Base-by-base conservation (phyloP, 768 basidiomycete species). In the Dioszegia crocea region DNA sequence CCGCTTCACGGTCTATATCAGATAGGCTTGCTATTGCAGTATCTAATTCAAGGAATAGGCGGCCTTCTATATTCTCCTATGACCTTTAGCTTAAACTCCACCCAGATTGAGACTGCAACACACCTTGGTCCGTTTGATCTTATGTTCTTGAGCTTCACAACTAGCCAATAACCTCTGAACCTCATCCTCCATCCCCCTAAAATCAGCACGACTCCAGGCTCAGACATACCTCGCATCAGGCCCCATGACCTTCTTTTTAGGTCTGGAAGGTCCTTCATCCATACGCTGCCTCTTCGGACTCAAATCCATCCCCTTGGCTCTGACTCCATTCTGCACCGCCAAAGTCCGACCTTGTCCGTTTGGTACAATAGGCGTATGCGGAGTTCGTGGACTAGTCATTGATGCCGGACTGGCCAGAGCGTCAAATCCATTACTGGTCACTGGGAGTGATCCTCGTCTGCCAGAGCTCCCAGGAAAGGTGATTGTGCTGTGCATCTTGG, bases 91-190 rank as follows among this genome's bases (percentile, higher is more conserved):
- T 4, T 19, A 2, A 5, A 24, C 29, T 31, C 12, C n/a, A n/a
- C n/a, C n/a, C n/a, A n/a, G n/a, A n/a, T 40, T 2, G 19, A n/a
- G 23, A 4, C 2, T n/a, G 11, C 5, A 17, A 59, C 66, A 46
- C 50, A 73, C 71, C 55, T 64, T 59, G 49, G 56, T 55, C 2
- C 59, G 54, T 29, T 65, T 49, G 26, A 73, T 73, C 44, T 59
- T 60, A 11, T 58, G 24, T 50, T 73, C 71, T 48, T 70, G 69
- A 41, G 68, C 66, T 30, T 68, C 59, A 43, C 71, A 73, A 11
- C 52, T 48, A 9, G 59, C 60, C 24, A 64, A 60, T 38, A 73
- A 36, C 4, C 68, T 23, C 26, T 66, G 60, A 8, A 73, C 63
- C 56, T 73, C 68, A 17, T 57, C 31, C 39, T 73, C 62, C 30